Conservation (phyloP, 2,329 filamentous ascomycete species). For the Zelopaecilomyces penicillatus region DNA sequence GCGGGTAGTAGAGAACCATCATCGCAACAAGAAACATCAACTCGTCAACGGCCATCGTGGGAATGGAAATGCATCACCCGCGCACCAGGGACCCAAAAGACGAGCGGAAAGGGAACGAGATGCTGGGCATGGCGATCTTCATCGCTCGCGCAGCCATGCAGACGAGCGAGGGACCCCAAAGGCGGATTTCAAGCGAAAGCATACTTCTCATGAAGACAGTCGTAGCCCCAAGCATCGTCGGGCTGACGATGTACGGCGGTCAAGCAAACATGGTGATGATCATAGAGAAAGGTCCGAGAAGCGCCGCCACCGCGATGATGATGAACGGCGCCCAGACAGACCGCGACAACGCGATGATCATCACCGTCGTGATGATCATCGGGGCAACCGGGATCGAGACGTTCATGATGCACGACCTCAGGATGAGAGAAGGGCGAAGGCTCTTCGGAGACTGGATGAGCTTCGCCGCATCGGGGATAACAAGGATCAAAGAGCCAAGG, state of each 20-base stretch:
- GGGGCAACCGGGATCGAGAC: conserved; percentile 14
- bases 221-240: conserved; percentile 36
- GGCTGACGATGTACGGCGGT: conserved; percentile 30
- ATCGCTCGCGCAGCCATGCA: conserved; percentile 41
- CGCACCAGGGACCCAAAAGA: conserved; percentile 40
- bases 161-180: conserved; percentile 44
- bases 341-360: conserved; percentile 28
- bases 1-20: conserved; percentile 81
- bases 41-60: conserved; percentile 53
- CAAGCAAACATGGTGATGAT: conserved; percentile 29
- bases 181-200: conserved; percentile 53
- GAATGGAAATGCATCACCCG: conserved; percentile 63
- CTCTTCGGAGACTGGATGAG: conserved; percentile 32
- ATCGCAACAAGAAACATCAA: conserved; percentile 74
- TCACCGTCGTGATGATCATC: conserved; percentile 18
- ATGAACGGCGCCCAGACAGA: conserved; percentile 24
- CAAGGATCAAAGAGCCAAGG: conserved; percentile 37
- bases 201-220: conserved; percentile 39
- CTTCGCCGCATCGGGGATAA: conserved; percentile 40
- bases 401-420: conserved; percentile 21
- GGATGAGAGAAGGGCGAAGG: conserved; percentile 34
- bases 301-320: conserved; percentile 22
- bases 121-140: conserved; percentile 37
- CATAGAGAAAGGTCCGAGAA: conserved; percentile 27
- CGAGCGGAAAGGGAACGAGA: conserved; percentile 41